Conservation (phyloP, 2,329 filamentous ascomycete species). For the Cladosporium sp. region DNA sequence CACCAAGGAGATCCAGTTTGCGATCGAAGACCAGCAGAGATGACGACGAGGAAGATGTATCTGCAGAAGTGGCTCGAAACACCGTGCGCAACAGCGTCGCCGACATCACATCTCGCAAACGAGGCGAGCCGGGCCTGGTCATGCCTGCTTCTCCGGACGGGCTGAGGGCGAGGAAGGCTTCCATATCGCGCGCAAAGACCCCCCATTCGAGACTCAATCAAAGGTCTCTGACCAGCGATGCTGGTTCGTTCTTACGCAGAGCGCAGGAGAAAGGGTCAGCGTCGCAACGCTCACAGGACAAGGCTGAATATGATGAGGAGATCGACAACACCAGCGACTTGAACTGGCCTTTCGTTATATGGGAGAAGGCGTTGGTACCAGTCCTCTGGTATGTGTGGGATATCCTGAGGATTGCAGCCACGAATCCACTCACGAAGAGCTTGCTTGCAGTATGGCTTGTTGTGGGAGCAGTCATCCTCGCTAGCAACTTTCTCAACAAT, state of each 20-base stretch:
- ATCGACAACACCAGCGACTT: conserved; percentile 22
- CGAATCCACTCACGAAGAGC: conserved; percentile 58
- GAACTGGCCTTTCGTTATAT: conserved; percentile 23
- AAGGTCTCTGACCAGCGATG: conserved; percentile 28
- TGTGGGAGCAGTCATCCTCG: conserved; percentile 54
- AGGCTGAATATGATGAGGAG: conserved; percentile 21
- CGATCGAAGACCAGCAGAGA: neutral
- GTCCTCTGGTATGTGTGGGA: conserved; percentile 48
- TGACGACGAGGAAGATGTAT: neutral
- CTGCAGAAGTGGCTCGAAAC: conserved; percentile 7
- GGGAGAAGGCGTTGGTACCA: conserved; percentile 31
- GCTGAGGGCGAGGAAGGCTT: conserved; percentile 16
- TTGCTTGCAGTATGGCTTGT: conserved; percentile 58
- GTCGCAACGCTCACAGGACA: conserved; percentile 12
- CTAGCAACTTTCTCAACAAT: conserved; percentile 57
- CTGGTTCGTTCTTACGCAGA: conserved; percentile 19
- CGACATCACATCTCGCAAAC: conserved; percentile 8
- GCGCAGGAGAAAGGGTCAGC: conserved; percentile 17
- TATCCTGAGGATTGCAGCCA: conserved; percentile 55
- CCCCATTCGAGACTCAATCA: conserved; percentile 28
- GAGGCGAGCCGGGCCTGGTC: conserved; percentile 34
- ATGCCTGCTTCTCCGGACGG: conserved; percentile 37
- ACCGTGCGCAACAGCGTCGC: conserved; percentile 10
- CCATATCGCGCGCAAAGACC: conserved; percentile 17
- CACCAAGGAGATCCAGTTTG: neutral